These are phyloP conservation scores for Hysterangium stoloniferum DNA, from an alignment of 768 basidiomycete species.

Conservation along the genomic window DNA sequence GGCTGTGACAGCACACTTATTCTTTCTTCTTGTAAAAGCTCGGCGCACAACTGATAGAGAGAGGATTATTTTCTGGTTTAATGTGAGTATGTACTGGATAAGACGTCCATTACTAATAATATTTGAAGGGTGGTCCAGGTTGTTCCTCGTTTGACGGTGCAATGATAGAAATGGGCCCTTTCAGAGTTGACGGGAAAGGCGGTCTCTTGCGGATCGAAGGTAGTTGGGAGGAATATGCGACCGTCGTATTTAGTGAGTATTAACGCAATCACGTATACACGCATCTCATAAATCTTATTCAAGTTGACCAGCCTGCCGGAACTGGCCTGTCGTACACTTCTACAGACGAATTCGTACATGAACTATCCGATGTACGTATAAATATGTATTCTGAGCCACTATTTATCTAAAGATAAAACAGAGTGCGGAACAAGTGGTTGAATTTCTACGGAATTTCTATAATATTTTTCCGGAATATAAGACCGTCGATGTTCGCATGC, in stretches of 20 bases:
- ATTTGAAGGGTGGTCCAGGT: constrained; percentile 80
- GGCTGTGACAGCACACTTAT: constrained; percentile 71
- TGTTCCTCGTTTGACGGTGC: constrained; percentile 96
- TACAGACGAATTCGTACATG: constrained; percentile 78
- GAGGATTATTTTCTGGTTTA: constrained; percentile 93
- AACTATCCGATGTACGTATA: constrained; percentile 53
- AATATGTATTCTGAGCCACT: background rate
- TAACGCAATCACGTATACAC: background rate
- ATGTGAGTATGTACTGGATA: constrained; percentile 38
- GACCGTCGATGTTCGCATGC: constrained; percentile 63
- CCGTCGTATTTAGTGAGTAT: constrained; percentile 81
- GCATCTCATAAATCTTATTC: background rate
- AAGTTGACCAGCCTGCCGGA: constrained; percentile 97
- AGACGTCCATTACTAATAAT: background rate
- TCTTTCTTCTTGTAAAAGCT: constrained; percentile 86
- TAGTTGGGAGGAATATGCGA: constrained; percentile 97
- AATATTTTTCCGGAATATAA: constrained; percentile 83
- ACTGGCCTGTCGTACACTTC: constrained; percentile 90
- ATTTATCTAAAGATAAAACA: constrained; percentile 23
- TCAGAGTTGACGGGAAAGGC: constrained; percentile 67
- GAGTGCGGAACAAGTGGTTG: constrained; percentile 70
- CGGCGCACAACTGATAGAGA: constrained; percentile 84
- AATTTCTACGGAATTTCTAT: constrained; percentile 87
- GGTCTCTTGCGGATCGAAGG: constrained; percentile 70
- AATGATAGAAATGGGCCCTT: constrained; percentile 98